Evolutionary conservation across 2,329 filamentous ascomycete species (phyloP).

Genomic region (Boeremia exigua): DNA sequence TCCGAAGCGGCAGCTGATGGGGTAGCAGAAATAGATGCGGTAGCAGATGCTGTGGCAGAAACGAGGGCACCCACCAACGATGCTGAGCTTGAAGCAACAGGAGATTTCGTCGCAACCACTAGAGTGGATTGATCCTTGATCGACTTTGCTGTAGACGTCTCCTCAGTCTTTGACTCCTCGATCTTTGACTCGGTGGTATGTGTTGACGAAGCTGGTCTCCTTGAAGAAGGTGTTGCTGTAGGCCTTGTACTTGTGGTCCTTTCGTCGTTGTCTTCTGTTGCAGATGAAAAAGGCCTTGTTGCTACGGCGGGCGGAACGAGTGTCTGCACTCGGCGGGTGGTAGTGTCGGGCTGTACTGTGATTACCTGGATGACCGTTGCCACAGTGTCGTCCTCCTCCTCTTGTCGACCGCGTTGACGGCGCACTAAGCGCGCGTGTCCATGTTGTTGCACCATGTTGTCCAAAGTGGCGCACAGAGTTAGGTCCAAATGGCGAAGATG

Average conservation of each 20-base stretch:
- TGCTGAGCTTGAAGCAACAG: slow-evolving; percentile 19
- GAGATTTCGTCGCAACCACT: slow-evolving; percentile 38
- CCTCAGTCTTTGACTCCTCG: slow-evolving; percentile 21
- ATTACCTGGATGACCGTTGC: slow-evolving; percentile 57
- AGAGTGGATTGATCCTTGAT: slow-evolving; percentile 29
- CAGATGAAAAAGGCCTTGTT: slow-evolving; percentile 23
- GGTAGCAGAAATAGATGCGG: slow-evolving; percentile 35
- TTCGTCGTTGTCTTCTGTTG: slow-evolving; percentile 21
- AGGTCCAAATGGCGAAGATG: not conserved
- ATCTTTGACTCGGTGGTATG: slow-evolving; percentile 20
- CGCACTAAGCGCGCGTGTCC: slow-evolving; percentile 37
- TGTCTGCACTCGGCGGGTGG: slow-evolving; percentile 51
- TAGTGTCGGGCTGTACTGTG: slow-evolving; percentile 58
- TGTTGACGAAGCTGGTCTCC: slow-evolving; percentile 27
- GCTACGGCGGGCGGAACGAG: slow-evolving; percentile 29
- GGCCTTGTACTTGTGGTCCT: slow-evolving; percentile 15
- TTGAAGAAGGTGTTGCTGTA: slow-evolving; percentile 21
- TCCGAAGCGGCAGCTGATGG: slow-evolving; percentile 30
- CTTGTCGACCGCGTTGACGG: slow-evolving; percentile 32
- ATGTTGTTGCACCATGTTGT: slow-evolving; percentile 34
- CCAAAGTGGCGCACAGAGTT: slow-evolving; percentile 1
- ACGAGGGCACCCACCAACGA: slow-evolving; percentile 23
- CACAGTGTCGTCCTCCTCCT: slow-evolving; percentile 18
- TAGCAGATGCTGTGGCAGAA: slow-evolving; percentile 28
- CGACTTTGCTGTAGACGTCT: slow-evolving; percentile 23